Evolutionary conservation across 225 moss, liverwort and hornwort species (phyloP).

Genomic region (Asterella californica): DNA sequence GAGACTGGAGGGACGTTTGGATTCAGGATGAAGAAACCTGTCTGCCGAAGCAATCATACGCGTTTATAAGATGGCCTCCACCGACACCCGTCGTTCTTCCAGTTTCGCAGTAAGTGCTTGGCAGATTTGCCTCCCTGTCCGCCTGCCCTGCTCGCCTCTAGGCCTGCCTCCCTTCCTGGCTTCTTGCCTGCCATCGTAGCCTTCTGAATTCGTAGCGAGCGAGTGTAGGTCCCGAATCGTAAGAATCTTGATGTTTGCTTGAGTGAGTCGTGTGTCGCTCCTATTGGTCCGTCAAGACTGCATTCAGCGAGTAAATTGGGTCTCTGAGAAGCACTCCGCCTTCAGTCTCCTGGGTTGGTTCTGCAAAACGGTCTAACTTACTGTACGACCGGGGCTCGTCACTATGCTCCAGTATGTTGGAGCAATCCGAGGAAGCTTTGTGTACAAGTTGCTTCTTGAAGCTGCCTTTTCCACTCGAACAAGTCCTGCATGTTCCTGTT

Average conservation of each 20-base stretch:
- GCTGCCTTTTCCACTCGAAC: background rate
- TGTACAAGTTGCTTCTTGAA: background rate
- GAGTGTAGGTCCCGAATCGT: background rate
- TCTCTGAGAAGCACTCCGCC: background rate
- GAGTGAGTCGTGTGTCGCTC: background rate
- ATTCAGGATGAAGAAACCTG: no score
- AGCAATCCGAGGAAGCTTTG: background rate
- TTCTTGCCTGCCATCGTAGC: background rate
- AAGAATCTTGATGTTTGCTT: background rate
- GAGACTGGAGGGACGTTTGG: no score
- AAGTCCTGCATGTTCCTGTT: background rate
- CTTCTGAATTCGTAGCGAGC: background rate
- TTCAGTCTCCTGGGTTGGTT: background rate
- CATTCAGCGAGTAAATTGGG: background rate
- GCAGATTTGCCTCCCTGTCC: background rate
- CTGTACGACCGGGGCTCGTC: background rate
- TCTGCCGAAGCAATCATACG: background rate
- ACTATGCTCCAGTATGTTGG: background rate
- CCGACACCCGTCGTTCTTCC: background rate
- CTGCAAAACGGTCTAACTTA: background rate
- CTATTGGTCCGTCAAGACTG: background rate
- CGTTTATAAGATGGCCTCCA: background rate
- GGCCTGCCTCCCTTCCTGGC: background rate
- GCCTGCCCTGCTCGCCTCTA: background rate
- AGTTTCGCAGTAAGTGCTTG: background rate